A percentile compares a stretch with the other conserved stretches of the same genome.
Evolutionary conservation across 306 rosid species (phyloP).

Genomic region (Prunus fruticosa): DNA sequence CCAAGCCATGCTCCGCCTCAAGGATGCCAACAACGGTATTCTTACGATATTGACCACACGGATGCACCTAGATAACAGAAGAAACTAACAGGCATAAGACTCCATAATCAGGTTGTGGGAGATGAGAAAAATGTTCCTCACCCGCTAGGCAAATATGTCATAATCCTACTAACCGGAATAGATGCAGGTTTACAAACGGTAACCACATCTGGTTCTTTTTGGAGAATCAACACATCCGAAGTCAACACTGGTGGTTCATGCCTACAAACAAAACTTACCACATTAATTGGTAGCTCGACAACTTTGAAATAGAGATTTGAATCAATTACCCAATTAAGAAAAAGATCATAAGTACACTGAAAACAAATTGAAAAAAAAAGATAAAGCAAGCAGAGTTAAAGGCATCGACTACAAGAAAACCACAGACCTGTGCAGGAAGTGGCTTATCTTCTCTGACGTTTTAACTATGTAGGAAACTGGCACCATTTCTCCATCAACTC

Average conservation of each 20-base stretch:
- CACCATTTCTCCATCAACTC: conserved; percentile 52
- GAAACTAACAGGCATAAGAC: conserved; percentile 30
- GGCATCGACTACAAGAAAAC: not conserved
- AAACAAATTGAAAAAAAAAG: not conserved
- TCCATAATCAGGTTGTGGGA: not conserved
- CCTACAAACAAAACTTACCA: conserved; percentile 48
- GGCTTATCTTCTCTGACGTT: conserved; percentile 79
- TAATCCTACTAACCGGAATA: conserved; percentile 61
- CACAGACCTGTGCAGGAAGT: conserved; percentile 79
- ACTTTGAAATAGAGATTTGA: conserved; percentile 12
- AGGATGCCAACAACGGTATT: conserved; percentile 93
- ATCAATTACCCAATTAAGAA: not conserved
- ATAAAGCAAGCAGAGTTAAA: not conserved
- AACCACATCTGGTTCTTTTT: conserved; percentile 56
- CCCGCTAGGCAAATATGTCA: not conserved
- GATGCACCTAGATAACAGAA: conserved; percentile 74
- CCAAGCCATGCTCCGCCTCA: conserved; percentile 83
- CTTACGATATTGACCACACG: conserved; percentile 98
- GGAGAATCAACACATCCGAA: conserved; percentile 53
- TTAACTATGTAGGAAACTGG: conserved; percentile 49
- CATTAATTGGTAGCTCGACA: conserved; percentile 35
- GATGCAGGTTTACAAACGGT: conserved; percentile 85
- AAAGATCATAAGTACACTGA: not conserved
- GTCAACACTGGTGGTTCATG: conserved; percentile 93
- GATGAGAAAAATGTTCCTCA: not conserved